These are phyloP conservation scores for Eucalyptus pumila DNA, from an alignment of 345 rosid genomes.

Conservation along the genomic window DNA sequence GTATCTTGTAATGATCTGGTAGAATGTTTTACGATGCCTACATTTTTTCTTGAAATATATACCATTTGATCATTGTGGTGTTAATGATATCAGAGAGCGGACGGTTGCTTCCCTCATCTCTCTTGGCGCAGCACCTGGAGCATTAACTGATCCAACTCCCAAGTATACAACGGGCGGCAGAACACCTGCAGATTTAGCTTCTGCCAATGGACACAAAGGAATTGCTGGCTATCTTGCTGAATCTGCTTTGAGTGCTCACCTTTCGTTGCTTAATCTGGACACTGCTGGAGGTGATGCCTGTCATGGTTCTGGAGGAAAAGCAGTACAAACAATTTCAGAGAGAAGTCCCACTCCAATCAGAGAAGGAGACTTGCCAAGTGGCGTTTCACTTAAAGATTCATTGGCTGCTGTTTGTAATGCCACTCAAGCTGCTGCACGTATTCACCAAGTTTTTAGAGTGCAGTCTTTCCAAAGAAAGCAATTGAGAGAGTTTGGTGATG, in stretches of 20 bases:
- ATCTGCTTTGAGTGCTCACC: slow-evolving; percentile 45
- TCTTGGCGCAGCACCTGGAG: slow-evolving; percentile 77
- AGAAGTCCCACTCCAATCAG: slow-evolving; percentile 11
- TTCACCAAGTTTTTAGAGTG: slow-evolving; percentile 78
- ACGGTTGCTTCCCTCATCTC: slow-evolving; percentile 69
- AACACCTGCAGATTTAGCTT: slow-evolving; percentile 84
- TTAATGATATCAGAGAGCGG: slow-evolving; percentile 44
- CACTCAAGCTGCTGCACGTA: slow-evolving; percentile 80
- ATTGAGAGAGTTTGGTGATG: slow-evolving; percentile 47
- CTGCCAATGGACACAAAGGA: slow-evolving; percentile 82
- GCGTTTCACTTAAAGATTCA: slow-evolving; percentile 53
- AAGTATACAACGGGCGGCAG: slow-evolving; percentile 50
- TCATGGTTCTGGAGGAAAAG: slow-evolving; percentile 8
- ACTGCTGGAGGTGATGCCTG: slow-evolving; percentile 10
- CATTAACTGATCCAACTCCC: slow-evolving; percentile 71
- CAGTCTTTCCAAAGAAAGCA: slow-evolving; percentile 87
- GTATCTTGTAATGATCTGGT: neutral
- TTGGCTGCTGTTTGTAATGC: slow-evolving; percentile 85
- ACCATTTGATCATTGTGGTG: neutral
- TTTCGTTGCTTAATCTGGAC: slow-evolving; percentile 43
- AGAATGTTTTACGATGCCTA: neutral
- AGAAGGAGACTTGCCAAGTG: slow-evolving; percentile 15
- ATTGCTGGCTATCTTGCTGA: slow-evolving; percentile 93
- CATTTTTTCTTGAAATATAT: neutral
- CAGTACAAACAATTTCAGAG: slow-evolving; percentile 21